These are phyloP conservation scores for Glycine latifolia DNA, from an alignment of 306 rosid genomes.

Conservation along the genomic window DNA sequence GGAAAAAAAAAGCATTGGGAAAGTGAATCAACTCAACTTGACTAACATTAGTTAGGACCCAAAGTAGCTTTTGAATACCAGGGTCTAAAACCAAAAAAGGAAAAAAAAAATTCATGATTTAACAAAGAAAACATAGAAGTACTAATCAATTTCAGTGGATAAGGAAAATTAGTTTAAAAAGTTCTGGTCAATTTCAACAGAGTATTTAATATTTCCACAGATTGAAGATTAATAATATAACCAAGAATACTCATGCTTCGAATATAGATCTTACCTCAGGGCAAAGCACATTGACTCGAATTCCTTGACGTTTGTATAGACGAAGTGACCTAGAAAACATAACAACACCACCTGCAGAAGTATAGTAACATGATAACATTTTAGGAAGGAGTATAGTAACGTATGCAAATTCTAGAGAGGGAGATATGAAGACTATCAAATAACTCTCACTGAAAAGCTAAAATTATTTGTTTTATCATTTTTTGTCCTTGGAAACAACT, in stretches of 20 bases:
- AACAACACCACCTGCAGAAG: constrained; percentile 81
- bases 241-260: constrained; percentile 23
- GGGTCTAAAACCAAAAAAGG: not conserved
- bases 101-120: not conserved
- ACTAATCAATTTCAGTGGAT: not conserved
- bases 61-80: not conserved
- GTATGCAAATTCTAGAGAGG: constrained; percentile 6
- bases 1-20: not conserved
- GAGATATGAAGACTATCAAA: constrained; percentile 23
- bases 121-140: not conserved
- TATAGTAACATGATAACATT: not conserved
- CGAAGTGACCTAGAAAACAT: constrained; percentile 86
- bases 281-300: constrained; percentile 92
- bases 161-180: not conserved
- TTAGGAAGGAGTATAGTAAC: constrained; percentile 42
- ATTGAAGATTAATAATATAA: constrained; percentile 37
- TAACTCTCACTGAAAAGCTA: constrained; percentile 3
- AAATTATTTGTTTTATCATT: too few species aligned
- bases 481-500: not conserved
- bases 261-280: constrained; percentile 77
- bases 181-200: constrained; percentile 18
- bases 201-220: constrained; percentile 6
- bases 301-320: constrained; percentile 71
- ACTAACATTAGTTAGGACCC: not conserved
- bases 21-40: not conserved